Conservation (phyloP, 306 rosid genomes). For the Biancaea sappan region DNA sequence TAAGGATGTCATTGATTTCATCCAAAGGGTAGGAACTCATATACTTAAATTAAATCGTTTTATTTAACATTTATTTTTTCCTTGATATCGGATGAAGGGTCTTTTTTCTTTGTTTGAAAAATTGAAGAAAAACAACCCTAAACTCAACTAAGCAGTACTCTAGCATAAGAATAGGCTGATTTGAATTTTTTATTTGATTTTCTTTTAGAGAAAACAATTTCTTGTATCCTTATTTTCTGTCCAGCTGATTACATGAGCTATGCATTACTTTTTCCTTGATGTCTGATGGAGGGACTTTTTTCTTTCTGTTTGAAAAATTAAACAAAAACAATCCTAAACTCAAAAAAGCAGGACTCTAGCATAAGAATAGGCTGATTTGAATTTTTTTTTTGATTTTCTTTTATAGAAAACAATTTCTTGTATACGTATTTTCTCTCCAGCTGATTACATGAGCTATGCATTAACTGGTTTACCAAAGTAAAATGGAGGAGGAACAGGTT, state of each 20-base stretch:
- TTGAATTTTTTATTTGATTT: conserved; percentile 20
- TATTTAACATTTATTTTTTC: conserved; percentile 6
- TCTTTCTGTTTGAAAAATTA: neutral
- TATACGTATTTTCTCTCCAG: neutral
- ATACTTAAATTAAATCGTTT: neutral
- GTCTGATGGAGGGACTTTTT: neutral
- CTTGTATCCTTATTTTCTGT: neutral
- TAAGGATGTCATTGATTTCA: conserved; percentile 71
- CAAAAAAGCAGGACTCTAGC: conserved; percentile 13
- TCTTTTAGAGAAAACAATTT: conserved; percentile 3
- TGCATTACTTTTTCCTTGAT: neutral
- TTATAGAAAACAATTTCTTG: neutral
- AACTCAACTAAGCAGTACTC: conserved; percentile 21
- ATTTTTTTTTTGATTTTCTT: conserved; percentile 17
- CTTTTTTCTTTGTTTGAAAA: neutral
- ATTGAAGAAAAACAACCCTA: too few relatives aligned
- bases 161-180: neutral
- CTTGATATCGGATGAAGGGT: neutral
- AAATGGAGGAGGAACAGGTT: neutral
- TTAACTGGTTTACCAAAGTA: neutral
- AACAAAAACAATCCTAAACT: neutral
- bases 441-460: neutral
- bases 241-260: too few relatives aligned
- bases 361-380: conserved; percentile 8
- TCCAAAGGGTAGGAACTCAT: conserved; percentile 69